Base-by-base conservation (phyloP, 129 eudicot genomes). In the Flaveria ramosissima region DNA sequence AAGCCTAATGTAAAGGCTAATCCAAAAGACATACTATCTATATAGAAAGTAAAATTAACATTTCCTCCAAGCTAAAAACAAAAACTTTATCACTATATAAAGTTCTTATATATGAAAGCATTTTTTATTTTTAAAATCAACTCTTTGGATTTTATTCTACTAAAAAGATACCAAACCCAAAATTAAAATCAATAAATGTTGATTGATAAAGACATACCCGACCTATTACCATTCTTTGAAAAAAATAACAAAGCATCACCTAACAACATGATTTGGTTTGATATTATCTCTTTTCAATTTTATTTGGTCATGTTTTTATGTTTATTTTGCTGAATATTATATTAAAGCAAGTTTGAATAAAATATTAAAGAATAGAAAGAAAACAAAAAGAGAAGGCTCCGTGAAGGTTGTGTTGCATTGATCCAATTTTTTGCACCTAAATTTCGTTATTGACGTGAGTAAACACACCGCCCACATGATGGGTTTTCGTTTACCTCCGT, bases 371-470 rank as follows among this genome's bases (percentile, higher is more conserved):
- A 11, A 48, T 1, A 36, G 74, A 12, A 50, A 50, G 68, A 79
- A 39, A 21, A 63, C 48, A 26, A 72, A 79, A 72, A 16, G 15
- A 27, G 79, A 80, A 80, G 51, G 55, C 43, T 53, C 75, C 53
- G 26, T 43, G 75, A 73, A 80, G 32, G 36, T 27, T 62, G 67
- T 71, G 59, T 43, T 64, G 72, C 53, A 60, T 70, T 47, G 46
- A 43, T 53, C 48, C 72, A 75, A 0, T 56, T 68, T 55, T 23
- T 8, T 50, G 56, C 6, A 56, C 63, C 70, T 14, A 55, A 80
- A 67, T 53, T 66, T 74, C 75, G 75, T 65, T 15, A 80, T 52
- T 73, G 78, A 61, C 74, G 52, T 53, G 60, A 27, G 42, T 42
- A 42, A 63, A 71, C 19, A 30, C n/a, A 73, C 70, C 75, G 57